These are phyloP conservation scores for Orbilia ellipsospora DNA, from an alignment of 2,329 filamentous ascomycete genomes.

Conservation along the genomic window DNA sequence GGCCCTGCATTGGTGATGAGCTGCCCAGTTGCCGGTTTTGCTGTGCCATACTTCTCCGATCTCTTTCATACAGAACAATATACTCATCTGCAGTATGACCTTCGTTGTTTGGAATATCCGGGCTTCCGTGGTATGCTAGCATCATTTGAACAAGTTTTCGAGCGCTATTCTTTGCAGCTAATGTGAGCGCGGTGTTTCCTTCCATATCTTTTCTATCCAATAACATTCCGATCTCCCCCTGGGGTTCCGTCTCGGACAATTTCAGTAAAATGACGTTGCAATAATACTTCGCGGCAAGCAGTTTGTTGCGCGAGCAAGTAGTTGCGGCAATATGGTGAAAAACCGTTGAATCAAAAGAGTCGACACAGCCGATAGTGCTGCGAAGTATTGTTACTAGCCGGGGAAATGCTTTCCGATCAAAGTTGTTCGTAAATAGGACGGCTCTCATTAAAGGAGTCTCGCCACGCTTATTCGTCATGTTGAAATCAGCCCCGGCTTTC, in stretches of 20 bases:
- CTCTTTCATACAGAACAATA: conserved; percentile 79
- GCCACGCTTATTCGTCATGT: conserved; percentile 75
- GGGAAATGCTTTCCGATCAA: conserved; percentile 90
- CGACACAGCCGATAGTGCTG: conserved; percentile 80
- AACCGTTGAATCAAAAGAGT: conserved; percentile 84
- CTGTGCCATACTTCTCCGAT: conserved; percentile 72
- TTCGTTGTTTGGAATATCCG: conserved; percentile 82
- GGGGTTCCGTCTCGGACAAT: conserved; percentile 80
- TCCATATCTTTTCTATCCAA: conserved; percentile 85
- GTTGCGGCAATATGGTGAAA: conserved; percentile 95
- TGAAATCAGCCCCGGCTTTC: conserved; percentile 78
- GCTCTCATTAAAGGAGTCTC: conserved; percentile 95
- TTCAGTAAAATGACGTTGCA: conserved; percentile 90
- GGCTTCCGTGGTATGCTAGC: conserved; percentile 81
- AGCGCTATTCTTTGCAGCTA: conserved; percentile 82
- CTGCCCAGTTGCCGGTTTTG: conserved; percentile 76
- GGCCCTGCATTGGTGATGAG: conserved; percentile 71
- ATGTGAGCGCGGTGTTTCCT: conserved; percentile 84
- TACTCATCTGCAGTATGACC: conserved; percentile 86
- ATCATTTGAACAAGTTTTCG: conserved; percentile 87
- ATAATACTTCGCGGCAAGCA: conserved; percentile 91
- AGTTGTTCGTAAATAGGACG: conserved; percentile 96
- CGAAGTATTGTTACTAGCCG: conserved; percentile 84
- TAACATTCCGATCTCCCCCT: conserved; percentile 79
- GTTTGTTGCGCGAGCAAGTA: conserved; percentile 85